Base-by-base conservation (phyloP, 768 basidiomycete species). In the Mycena rebaudengoi region DNA sequence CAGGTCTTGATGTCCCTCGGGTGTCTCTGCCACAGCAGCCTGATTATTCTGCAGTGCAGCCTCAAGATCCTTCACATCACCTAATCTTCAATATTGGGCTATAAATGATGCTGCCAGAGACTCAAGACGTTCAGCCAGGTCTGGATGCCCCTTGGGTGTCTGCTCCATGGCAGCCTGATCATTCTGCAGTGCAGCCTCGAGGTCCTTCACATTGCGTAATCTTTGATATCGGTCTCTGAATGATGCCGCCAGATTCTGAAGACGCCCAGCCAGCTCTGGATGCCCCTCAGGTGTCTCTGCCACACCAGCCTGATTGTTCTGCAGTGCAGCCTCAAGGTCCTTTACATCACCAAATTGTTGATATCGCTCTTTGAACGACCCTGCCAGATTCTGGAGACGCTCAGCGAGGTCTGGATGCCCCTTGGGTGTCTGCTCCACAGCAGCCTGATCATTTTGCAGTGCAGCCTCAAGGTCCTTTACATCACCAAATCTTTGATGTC, bases 41-140 rank as follows among this genome's bases (percentile, higher is more conserved):
- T 48, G 8, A 30, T 7, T 37, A 37, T 37, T 37, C 35, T 37
- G 35, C 29, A 70, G 64, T 29, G 55, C 64, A 48, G 43, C 52
- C 21, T 73, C 72, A 20, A 76, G 65, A 37, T 73, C 70, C 48
- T 62, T 3, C 16, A 61, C 14, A n/a, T 59, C 23, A 20, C 55
- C 51, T 29, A 49, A 32, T 43, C 52, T 58, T 25, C 11, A 12
- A 33, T 58, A 62, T 14, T 44, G 30, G 23, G 41, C 21, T 21
- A 14, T 18, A 5, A 58, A 56, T 5, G 64, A 62, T 14, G 43
- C 33, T 28, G 55, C 59, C 11, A 69, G 32, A n/a, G 23, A 28
- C 37, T 50, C 50, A 25, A 60, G 58, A 21, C 53, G 44, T 20
- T 29, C 3, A 18, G 62, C 35, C 30, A 64, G 39, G 30, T 60